Percentiles rank a stretch among this genome's conserved stretches.
These are phyloP conservation scores for Colletotrichum sublineola DNA, from an alignment of 2,329 filamentous ascomycete species.

Conservation along the genomic window DNA sequence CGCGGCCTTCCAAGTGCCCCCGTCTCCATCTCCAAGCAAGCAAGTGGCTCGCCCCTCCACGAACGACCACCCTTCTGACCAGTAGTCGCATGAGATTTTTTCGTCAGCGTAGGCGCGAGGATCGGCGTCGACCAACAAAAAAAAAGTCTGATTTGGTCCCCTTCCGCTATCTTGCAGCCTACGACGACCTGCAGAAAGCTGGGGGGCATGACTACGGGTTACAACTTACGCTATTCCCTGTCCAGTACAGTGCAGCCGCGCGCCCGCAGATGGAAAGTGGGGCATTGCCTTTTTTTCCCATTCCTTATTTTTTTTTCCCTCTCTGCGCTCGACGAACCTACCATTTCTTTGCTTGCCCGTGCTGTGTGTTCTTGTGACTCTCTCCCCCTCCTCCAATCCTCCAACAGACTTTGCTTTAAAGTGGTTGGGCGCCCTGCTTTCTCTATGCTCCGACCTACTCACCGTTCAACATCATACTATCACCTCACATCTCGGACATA, in stretches of 20 bases:
- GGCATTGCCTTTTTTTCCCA: conserved; percentile 2
- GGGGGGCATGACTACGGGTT: conserved; percentile 35
- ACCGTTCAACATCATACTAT: not conserved
- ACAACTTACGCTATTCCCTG: conserved; percentile 38
- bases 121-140: conserved; percentile 13
- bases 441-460: not conserved
- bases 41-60: conserved; percentile 12
- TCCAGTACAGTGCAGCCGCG: conserved; percentile 35
- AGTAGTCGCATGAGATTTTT: conserved; percentile 19
- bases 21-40: conserved; percentile 5
- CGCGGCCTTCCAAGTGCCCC: conserved; percentile 26
- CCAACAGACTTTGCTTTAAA: conserved; percentile 32
- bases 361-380: conserved; percentile 36
- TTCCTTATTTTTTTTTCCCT: not conserved
- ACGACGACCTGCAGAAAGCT: conserved; percentile 28
- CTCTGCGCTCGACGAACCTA: conserved; percentile 36
- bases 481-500: not conserved
- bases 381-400: conserved; percentile 11
- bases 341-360: conserved; percentile 12
- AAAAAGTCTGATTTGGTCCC: conserved; percentile 2
- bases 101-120: conserved; percentile 33
- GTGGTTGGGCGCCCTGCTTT: conserved; percentile 4
- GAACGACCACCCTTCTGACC: conserved; percentile 11
- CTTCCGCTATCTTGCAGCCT: conserved; percentile 4
- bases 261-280: conserved; percentile 40